Conservation (phyloP, 192 early-diverging fungal genomes). For the Coemansia sp. region DNA sequence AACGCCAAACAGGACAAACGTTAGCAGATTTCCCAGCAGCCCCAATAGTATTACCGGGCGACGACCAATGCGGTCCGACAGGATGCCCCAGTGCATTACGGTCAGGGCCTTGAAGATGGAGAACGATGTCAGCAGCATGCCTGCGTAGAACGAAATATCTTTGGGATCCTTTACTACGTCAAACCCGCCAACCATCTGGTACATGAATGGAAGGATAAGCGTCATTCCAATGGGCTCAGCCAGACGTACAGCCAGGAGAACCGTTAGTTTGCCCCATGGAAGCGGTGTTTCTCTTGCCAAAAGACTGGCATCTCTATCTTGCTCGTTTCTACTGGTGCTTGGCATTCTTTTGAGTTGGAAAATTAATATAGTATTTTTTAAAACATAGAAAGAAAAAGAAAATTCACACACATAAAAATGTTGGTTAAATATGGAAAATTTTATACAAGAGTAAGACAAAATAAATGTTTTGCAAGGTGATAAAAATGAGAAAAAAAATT, state of each 20-base stretch:
- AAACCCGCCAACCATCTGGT: conserved; percentile 24
- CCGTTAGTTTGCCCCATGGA: conserved; percentile 32
- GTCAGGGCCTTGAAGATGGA: conserved; percentile 52
- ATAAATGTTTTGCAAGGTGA: too few species aligned
- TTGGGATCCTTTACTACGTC: conserved; percentile 63
- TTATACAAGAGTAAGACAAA: too few species aligned
- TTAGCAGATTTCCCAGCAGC: conserved; percentile 68
- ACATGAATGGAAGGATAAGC: conserved; percentile 62
- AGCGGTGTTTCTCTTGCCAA: conserved; percentile 29
- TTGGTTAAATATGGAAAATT: neutral
- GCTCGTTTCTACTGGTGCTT: neutral
- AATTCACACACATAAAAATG: neutral
- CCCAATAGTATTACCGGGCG: conserved; percentile 74
- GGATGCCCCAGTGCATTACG: conserved; percentile 61
- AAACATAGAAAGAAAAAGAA: neutral
- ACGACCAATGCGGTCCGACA: conserved; percentile 77
- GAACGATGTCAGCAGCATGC: conserved; percentile 55
- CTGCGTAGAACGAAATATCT: conserved; percentile 72
- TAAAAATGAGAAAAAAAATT: too few species aligned
- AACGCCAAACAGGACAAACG: conserved; percentile 70
- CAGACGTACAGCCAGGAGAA: conserved; percentile 32
- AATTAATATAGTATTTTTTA: neutral
- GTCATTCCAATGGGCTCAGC: conserved; percentile 71
- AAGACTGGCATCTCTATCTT: neutral
- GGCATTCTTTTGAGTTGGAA: neutral